phyloP scores from a whole-genome alignment of 1,284 basidiomycete genomes.

The Ceratobasidium sp. region DNA sequence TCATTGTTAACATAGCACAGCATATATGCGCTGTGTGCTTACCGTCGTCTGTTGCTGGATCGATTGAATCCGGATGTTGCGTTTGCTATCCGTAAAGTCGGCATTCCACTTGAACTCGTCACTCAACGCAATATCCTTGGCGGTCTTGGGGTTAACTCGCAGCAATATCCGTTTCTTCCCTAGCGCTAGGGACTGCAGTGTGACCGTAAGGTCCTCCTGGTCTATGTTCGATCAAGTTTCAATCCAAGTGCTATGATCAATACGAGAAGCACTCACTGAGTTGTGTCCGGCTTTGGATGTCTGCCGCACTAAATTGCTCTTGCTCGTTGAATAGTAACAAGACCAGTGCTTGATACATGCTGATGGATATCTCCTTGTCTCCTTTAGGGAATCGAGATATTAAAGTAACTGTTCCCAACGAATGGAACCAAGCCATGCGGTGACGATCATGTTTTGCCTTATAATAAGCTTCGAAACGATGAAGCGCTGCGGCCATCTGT shows the following conservation, averaged over 20 bases:
- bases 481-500: constrained; percentile 75
- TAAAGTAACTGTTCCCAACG: constrained; percentile 78
- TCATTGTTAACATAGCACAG: background rate
- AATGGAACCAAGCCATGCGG: constrained; percentile 81
- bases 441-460: constrained; percentile 74
- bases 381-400: constrained; percentile 72
- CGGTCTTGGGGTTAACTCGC: constrained; percentile 71
- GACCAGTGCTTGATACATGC: constrained; percentile 86
- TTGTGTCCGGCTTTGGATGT: constrained; percentile 69
- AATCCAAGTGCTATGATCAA: background rate
- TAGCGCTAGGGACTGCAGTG: constrained; percentile 89
- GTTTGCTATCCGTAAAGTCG: constrained; percentile 79
- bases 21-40: constrained; percentile 45
- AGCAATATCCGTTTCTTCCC: constrained; percentile 88
- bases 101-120: constrained; percentile 87
- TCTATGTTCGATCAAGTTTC: constrained; percentile 55
- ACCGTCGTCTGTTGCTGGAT: constrained; percentile 94
- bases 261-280: constrained; percentile 8
- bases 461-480: constrained; percentile 72
- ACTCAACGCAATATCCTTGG: constrained; percentile 77
- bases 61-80: constrained; percentile 91
- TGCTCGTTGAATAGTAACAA: constrained; percentile 89
- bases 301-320: constrained; percentile 40
- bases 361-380: constrained; percentile 87
- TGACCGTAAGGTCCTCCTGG: constrained; percentile 75